A percentile compares a stretch with the other conserved stretches of the same genome.
These are phyloP conservation scores for Hypoxylon sp. DNA, from an alignment of 2,329 filamentous ascomycete genomes.

Conservation along the genomic window DNA sequence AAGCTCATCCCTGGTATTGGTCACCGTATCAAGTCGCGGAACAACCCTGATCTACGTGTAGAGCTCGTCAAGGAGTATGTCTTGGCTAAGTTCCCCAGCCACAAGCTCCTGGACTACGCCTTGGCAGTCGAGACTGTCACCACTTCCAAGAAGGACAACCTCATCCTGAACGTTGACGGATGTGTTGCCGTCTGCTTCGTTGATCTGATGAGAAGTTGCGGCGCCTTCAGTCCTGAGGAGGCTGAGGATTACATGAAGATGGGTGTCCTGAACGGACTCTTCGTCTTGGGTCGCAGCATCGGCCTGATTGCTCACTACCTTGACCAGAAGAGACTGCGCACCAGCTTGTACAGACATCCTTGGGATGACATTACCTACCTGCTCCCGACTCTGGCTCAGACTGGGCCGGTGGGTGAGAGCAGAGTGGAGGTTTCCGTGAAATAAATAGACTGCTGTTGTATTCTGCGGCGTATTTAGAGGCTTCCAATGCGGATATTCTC, in stretches of 20 bases:
- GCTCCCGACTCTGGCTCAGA: slow-evolving; percentile 81
- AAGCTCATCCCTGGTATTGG: slow-evolving; percentile 99
- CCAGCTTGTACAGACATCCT: slow-evolving; percentile 97
- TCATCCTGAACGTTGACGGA: slow-evolving; percentile 98
- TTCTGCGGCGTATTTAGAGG: slow-evolving; percentile 46
- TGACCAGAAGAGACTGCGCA: slow-evolving; percentile 99
- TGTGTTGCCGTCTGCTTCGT: slow-evolving; percentile 99
- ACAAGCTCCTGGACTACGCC: slow-evolving; percentile 98
- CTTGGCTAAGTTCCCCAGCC: slow-evolving; percentile 94
- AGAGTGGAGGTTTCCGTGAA: slow-evolving; percentile 87
- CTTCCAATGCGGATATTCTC: slow-evolving; percentile 29
- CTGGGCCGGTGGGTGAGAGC: slow-evolving; percentile 81
- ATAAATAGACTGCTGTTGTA: slow-evolving; percentile 56
- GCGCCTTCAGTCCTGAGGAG: slow-evolving; percentile 95
- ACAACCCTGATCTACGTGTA: slow-evolving; percentile 99
- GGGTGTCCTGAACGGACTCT: slow-evolving; percentile 99
- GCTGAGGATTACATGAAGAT: slow-evolving; percentile 99
- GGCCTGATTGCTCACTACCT: slow-evolving; percentile 99
- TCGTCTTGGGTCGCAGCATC: slow-evolving; percentile 96
- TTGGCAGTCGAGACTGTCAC: slow-evolving; percentile 98
- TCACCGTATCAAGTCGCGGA: slow-evolving; percentile 99
- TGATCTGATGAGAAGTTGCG: slow-evolving; percentile 96
- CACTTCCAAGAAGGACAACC: slow-evolving; percentile 99
- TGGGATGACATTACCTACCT: slow-evolving; percentile 99
- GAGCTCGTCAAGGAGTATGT: slow-evolving; percentile 99